Percentiles rank a stretch among this genome's conserved stretches.
These are phyloP conservation scores for Ciborinia camelliae DNA, from an alignment of 2,329 filamentous ascomycete species.

Conservation along the genomic window DNA sequence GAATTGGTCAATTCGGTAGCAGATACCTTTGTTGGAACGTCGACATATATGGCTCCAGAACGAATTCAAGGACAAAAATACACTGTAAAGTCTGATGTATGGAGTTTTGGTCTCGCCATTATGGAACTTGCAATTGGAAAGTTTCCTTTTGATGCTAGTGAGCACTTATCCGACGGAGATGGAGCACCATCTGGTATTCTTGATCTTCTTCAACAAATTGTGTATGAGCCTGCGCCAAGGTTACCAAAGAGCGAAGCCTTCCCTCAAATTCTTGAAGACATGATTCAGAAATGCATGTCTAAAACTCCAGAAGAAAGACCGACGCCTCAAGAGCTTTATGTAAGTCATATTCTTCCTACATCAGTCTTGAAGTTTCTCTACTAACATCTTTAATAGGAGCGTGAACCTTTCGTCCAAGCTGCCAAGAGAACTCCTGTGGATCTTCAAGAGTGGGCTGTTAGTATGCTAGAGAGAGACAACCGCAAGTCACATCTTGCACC, in stretches of 20 bases:
- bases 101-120: constrained; percentile 88
- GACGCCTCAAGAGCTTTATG: constrained; percentile 89
- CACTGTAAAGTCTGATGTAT: constrained; percentile 97
- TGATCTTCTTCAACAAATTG: constrained; percentile 94
- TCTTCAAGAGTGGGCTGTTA: constrained; percentile 86
- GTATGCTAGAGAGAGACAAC: constrained; percentile 92
- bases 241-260: constrained; percentile 97
- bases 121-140: constrained; percentile 98
- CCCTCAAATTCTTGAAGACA: constrained; percentile 89
- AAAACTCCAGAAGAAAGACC: constrained; percentile 87
- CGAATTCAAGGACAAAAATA: constrained; percentile 96
- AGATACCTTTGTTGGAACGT: constrained; percentile 96
- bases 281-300: constrained; percentile 92
- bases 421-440: constrained; percentile 96
- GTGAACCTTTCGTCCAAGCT: constrained; percentile 90
- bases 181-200: constrained; percentile 90
- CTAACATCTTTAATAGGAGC: constrained; percentile 56
- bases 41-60: constrained; percentile 98
- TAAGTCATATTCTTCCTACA: constrained; percentile 47
- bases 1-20: constrained; percentile 97
- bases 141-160: constrained; percentile 83
- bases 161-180: constrained; percentile 67
- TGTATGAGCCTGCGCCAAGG: constrained; percentile 89
- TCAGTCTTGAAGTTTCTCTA: not conserved
- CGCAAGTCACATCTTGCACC: constrained; percentile 90